phyloP scores from a whole-genome alignment of 192 early-diverging fungal species.

The Coemansia reversa region DNA sequence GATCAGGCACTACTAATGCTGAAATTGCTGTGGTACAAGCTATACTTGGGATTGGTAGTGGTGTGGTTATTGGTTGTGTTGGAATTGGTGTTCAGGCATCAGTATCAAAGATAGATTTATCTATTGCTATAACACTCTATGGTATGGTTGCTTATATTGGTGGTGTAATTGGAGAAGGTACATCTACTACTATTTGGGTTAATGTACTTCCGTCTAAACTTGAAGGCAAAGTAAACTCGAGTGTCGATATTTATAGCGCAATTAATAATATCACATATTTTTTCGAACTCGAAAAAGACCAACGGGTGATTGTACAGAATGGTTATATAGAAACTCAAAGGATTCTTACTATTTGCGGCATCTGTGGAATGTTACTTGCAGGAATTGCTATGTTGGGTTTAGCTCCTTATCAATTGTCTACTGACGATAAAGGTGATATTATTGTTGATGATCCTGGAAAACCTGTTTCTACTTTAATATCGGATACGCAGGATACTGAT shows the following conservation, averaged over 20 bases:
- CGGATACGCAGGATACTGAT: too few relatives aligned
- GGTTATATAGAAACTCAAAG: constrained; percentile 42
- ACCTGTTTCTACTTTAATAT: too few relatives aligned
- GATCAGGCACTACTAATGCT: constrained; percentile 25
- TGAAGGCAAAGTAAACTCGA: constrained; percentile 15
- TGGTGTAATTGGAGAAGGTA: constrained; percentile 46
- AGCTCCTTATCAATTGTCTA: constrained; percentile 34
- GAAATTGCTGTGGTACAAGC: constrained; percentile 48
- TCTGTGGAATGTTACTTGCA: constrained; percentile 41
- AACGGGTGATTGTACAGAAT: constrained; percentile 44
- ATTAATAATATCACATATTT: constrained; percentile 54
- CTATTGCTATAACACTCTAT: constrained; percentile 49
- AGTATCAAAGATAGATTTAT: constrained; percentile 29
- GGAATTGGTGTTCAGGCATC: constrained; percentile 49
- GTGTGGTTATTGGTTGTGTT: constrained; percentile 44
- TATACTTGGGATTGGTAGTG: constrained; percentile 37
- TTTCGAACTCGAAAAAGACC: constrained; percentile 44
- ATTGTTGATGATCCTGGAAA: not conserved
- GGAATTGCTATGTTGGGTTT: constrained; percentile 43
- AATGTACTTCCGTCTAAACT: constrained; percentile 44
- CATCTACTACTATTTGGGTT: constrained; percentile 46
- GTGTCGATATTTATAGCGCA: constrained; percentile 31
- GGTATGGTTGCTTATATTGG: constrained; percentile 50
- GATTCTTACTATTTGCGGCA: constrained; percentile 48
- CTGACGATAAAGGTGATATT: constrained; percentile 3